A percentile compares a stretch with the other conserved stretches of the same genome.
These are phyloP conservation scores for Xylaria sp. DNA, from an alignment of 2,329 filamentous ascomycete species.

Conservation along the genomic window DNA sequence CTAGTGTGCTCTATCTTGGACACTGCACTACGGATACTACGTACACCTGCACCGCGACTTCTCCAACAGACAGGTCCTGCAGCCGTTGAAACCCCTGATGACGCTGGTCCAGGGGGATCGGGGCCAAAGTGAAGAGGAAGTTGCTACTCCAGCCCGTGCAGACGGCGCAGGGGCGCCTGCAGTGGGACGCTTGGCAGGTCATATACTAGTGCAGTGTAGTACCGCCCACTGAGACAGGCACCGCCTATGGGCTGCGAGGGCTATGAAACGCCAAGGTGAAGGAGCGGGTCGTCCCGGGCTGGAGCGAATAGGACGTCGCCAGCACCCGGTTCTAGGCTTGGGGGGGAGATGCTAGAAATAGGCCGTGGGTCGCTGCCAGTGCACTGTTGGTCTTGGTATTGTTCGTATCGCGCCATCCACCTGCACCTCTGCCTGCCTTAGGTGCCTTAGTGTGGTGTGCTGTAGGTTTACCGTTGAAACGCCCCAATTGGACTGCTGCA, in stretches of 20 bases:
- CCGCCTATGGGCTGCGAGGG: too few relatives aligned
- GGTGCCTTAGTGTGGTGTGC: neutral
- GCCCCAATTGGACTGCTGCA: neutral
- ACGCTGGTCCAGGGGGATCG: slow-evolving; percentile 13
- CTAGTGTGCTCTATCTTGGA: neutral
- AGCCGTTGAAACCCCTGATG: slow-evolving; percentile 17
- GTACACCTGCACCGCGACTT: neutral
- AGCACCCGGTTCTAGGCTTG: slow-evolving; percentile 7
- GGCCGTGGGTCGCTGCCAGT: slow-evolving; percentile 1
- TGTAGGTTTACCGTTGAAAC: neutral
- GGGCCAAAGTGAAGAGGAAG: slow-evolving; percentile 5
- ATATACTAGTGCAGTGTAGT: too few relatives aligned
- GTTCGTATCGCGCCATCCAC: slow-evolving; percentile 7
- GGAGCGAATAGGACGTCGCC: slow-evolving; percentile 21
- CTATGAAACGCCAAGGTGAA: slow-evolving; percentile 21
- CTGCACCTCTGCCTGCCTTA: too few relatives aligned
- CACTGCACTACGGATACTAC: neutral
- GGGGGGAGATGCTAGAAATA: slow-evolving; percentile 16
- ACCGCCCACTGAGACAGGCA: too few relatives aligned
- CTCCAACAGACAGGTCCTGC: neutral
- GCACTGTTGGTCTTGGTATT: neutral
- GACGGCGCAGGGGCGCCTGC: too few relatives aligned
- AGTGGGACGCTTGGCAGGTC: slow-evolving; percentile 2
- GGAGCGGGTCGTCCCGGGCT: slow-evolving; percentile 13
- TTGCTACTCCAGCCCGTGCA: neutral